phyloP scores from a whole-genome alignment of 495 filamentous ascomycete genomes.

The Aspergillus sclerotiicarbonarius region DNA sequence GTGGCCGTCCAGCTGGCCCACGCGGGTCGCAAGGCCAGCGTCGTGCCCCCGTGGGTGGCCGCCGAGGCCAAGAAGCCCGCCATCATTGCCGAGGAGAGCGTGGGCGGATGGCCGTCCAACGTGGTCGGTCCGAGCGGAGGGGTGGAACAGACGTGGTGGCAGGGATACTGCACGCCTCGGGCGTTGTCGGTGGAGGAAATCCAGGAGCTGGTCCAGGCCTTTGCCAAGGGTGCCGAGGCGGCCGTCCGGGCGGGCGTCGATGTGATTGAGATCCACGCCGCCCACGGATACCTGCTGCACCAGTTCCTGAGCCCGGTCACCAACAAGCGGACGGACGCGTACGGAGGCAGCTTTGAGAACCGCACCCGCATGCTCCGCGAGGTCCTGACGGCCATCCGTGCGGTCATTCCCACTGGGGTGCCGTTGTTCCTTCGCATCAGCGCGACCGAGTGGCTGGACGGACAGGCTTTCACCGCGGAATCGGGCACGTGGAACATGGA shows the following conservation, averaged over 20 bases:
- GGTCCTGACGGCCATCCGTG: conserved; percentile 50
- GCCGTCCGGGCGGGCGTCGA: conserved; percentile 67
- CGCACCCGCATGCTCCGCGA: conserved; percentile 56
- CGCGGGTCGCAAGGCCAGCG: conserved; percentile 71
- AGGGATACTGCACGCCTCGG: conserved; percentile 34
- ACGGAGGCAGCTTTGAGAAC: conserved; percentile 59
- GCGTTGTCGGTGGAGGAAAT: conserved; percentile 55
- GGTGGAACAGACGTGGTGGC: conserved; percentile 44
- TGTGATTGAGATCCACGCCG: conserved; percentile 59
- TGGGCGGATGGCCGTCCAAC: conserved; percentile 67
- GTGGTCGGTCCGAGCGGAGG: conserved; percentile 58
- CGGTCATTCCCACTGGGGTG: conserved; percentile 57
- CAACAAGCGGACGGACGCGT: conserved; percentile 60
- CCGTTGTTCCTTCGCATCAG: conserved; percentile 69
- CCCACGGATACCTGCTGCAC: conserved; percentile 68
- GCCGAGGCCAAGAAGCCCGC: conserved; percentile 25
- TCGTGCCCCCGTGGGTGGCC: conserved; percentile 59
- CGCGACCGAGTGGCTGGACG: conserved; percentile 71
- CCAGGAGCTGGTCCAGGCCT: conserved; percentile 58
- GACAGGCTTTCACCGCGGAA: conserved; percentile 40
- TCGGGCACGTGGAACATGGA: conserved; percentile 63
- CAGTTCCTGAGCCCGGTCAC: conserved; percentile 62
- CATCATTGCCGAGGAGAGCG: conserved; percentile 49
- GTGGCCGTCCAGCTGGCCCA: conserved; percentile 72
- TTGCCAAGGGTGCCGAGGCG: conserved; percentile 56